These are phyloP conservation scores for Dothistroma pini DNA, from an alignment of 2,329 filamentous ascomycete species.

Conservation along the genomic window DNA sequence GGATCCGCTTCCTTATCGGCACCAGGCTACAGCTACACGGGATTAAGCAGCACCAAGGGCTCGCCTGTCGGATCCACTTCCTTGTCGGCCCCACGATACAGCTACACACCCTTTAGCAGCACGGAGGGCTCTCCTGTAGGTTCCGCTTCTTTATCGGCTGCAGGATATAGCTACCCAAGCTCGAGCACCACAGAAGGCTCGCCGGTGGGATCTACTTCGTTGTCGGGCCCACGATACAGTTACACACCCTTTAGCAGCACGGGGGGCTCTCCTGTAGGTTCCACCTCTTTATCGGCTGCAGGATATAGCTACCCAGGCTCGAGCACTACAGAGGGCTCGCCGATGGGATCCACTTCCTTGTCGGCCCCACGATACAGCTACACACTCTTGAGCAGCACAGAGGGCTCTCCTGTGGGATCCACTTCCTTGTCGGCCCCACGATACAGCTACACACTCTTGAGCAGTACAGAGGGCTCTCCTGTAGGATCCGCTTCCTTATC, in stretches of 20 bases:
- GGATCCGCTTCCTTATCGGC: background rate
- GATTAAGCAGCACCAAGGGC: background rate
- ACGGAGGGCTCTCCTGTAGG: slow-evolving; percentile 6
- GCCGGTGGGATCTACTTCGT: background rate
- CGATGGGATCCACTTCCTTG: too few relatives aligned
- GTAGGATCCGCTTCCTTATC: background rate
- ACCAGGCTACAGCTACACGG: background rate
- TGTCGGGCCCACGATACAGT: slow-evolving; percentile 1
- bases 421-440: background rate
- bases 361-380: too few relatives aligned
- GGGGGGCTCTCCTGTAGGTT: slow-evolving; percentile 5
- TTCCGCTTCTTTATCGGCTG: background rate
- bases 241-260: slow-evolving; percentile 7
- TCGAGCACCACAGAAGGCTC: slow-evolving; percentile 8
- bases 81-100: background rate
- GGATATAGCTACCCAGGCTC: background rate
- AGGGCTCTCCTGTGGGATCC: slow-evolving; percentile 8
- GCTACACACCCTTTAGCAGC: background rate
- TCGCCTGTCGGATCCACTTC: background rate
- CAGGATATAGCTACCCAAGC: background rate
- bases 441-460: background rate
- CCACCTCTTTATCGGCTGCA: background rate
- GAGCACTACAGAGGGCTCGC: background rate
- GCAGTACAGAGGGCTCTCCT: slow-evolving; percentile 5
- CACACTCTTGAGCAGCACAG: background rate